Conservation (phyloP, 2,329 filamentous ascomycete species). For the Curvularia sp. region DNA sequence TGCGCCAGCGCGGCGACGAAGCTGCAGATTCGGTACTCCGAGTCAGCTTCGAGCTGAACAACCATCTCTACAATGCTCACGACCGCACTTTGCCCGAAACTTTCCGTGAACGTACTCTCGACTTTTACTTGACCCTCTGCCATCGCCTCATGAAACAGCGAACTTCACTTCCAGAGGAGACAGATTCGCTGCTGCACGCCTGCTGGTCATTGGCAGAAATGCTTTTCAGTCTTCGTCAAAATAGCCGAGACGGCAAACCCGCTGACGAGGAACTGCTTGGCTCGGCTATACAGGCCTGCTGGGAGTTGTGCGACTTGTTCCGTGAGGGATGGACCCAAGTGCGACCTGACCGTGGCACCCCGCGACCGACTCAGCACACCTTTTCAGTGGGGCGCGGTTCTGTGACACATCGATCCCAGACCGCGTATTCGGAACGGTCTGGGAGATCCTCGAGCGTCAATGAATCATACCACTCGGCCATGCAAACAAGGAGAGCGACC, state of each 20-base stretch:
- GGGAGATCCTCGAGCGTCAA: slow-evolving; percentile 54
- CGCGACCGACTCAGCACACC: slow-evolving; percentile 77
- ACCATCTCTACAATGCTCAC: slow-evolving; percentile 92
- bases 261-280: slow-evolving; percentile 84
- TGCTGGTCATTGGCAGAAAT: slow-evolving; percentile 93
- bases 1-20: slow-evolving; percentile 79
- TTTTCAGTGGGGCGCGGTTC: slow-evolving; percentile 59
- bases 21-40: slow-evolving; percentile 83
- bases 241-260: slow-evolving; percentile 72
- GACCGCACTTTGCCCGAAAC: slow-evolving; percentile 83
- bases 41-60: slow-evolving; percentile 94
- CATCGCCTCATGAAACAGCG: slow-evolving; percentile 97
- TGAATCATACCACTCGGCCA: slow-evolving; percentile 56
- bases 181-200: slow-evolving; percentile 80
- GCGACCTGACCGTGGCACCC: slow-evolving; percentile 83
- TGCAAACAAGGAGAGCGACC: slow-evolving; percentile 47
- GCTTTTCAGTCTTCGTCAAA: slow-evolving; percentile 89
- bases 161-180: slow-evolving; percentile 78
- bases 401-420: slow-evolving; percentile 38
- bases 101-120: slow-evolving; percentile 86
- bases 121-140: slow-evolving; percentile 93
- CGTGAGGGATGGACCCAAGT: slow-evolving; percentile 90
- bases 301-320: slow-evolving; percentile 94
- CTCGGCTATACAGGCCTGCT: slow-evolving; percentile 90
- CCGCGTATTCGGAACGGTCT: slow-evolving; percentile 47